Evolutionary conservation across 331 rosid genomes (phyloP), one percentile per base, ranked within the genome.

Genomic region (Spiraea crenata): DNA sequence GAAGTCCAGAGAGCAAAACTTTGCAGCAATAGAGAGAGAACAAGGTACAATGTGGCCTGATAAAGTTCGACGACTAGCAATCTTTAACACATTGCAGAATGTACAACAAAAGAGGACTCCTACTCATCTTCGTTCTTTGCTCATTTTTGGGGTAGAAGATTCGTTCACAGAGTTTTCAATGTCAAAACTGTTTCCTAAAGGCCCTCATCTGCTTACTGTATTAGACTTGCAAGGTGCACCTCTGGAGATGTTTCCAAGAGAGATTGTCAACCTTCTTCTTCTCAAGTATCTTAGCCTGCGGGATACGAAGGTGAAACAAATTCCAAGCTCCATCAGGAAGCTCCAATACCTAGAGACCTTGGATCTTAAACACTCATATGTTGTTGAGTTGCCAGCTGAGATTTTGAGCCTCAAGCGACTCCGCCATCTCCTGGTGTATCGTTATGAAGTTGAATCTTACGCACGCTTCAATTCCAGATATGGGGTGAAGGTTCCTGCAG

Each of bases 381-480:
- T 87, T 56, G 79, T 75, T 63, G 84, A 84, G 69, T 61, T 87
- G 48, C 89, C 92, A 46, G 78, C 65, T 19, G 82, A 63, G 49
- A 74, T 79, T 69, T 39, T 67, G 66, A 69, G 17, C 41, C 71
- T 74, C 57, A 31, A 61, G 52, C 71, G 73, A 41, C 90, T 88
- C 31, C 84, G 90, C 35, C 90, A 88, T 69, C 90, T 88, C 48
- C 83, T 88, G 42, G 88, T 83, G 2, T 88, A 85, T 59, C 80
- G 72, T 39, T 68, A 70, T 9, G 75, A 76, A 51, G 77, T 80
- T 41, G 77, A 54, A 65, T 79, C 82, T 5, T 84, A 76, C 65
- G 79, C 82, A 45, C 70, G 79, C 31, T 74, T 85, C 40, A 45
- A 73, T 54, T 78, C 88, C 72, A 83, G 82, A 64, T 13, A 46